These are phyloP conservation scores for Gaeumannomyces sp. DNA, from an alignment of 2,329 filamentous ascomycete species.

Conservation along the genomic window DNA sequence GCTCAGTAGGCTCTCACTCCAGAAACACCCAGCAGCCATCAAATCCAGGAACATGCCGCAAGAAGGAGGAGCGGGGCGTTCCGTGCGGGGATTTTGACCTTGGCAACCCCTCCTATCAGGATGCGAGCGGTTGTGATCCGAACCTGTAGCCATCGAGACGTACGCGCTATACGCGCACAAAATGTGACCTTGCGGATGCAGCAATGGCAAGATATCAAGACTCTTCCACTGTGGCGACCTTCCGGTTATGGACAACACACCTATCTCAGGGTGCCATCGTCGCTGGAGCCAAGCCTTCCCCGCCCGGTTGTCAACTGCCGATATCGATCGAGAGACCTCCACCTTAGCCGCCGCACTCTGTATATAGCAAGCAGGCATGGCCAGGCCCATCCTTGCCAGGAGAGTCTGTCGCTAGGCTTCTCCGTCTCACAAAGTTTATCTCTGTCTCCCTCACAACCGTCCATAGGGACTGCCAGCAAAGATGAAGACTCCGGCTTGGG, in stretches of 20 bases:
- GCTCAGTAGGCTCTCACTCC: neutral
- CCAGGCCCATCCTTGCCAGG: neutral
- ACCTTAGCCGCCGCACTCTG: neutral
- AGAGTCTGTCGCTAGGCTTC: neutral
- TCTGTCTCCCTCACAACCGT: neutral
- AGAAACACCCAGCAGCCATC: too few relatives aligned
- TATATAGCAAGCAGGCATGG: neutral
- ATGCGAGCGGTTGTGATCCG: neutral
- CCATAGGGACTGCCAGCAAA: neutral
- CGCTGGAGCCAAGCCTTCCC: neutral
- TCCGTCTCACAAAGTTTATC: neutral
- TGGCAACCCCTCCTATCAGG: neutral
- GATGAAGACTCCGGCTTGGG: slow-evolving; percentile 5
- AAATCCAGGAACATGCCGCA: neutral
- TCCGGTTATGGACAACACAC: neutral
- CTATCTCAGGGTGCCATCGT: neutral
- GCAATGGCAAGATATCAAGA: neutral
- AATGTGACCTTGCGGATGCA: neutral
- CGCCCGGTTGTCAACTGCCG: neutral
- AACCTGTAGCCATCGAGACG: neutral
- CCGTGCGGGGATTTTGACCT: neutral
- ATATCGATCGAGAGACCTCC: neutral
- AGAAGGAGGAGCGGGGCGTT: neutral
- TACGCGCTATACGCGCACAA: neutral
- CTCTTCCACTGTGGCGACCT: neutral